phyloP scores from a whole-genome alignment of 371 early-diverging fungal genomes.

The Rhizopus microsporus region DNA sequence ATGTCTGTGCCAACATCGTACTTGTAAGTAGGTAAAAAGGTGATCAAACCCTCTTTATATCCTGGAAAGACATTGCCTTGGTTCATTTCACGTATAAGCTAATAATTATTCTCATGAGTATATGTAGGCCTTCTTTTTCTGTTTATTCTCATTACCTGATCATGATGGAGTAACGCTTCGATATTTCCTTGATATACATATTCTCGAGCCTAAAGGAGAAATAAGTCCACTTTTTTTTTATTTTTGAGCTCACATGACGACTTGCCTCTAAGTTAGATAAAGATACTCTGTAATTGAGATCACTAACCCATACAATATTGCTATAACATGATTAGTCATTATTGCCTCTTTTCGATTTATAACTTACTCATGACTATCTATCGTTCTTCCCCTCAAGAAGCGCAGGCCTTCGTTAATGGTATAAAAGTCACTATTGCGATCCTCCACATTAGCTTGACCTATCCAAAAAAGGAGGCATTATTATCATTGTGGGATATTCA shows the following conservation, averaged over 20 bases:
- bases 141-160: conserved; percentile 49
- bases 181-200: conserved; percentile 44
- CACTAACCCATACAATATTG: conserved; percentile 86
- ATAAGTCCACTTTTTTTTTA: not conserved
- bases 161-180: conserved; percentile 37
- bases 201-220: conserved; percentile 28
- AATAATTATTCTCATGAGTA: conserved; percentile 40
- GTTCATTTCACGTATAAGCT: conserved; percentile 71
- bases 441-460: conserved; percentile 72
- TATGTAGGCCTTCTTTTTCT: conserved; percentile 21
- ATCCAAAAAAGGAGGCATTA: conserved; percentile 8
- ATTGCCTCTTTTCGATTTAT: not conserved
- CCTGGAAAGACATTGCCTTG: conserved; percentile 70
- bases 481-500: not conserved
- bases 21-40: conserved; percentile 94
- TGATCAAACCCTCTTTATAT: conserved; percentile 81
- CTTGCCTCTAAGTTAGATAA: conserved; percentile 71
- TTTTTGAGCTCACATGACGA: too few relatives aligned
- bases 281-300: conserved; percentile 87
- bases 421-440: conserved; percentile 84
- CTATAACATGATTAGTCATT: conserved; percentile 30
- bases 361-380: conserved; percentile 75
- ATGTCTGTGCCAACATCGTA: conserved; percentile 81
- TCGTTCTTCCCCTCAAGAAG: conserved; percentile 69
- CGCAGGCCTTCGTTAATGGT: conserved; percentile 74